Conservation (phyloP, 805 yeast species). For the Wickerhamomyces xylosicus region DNA sequence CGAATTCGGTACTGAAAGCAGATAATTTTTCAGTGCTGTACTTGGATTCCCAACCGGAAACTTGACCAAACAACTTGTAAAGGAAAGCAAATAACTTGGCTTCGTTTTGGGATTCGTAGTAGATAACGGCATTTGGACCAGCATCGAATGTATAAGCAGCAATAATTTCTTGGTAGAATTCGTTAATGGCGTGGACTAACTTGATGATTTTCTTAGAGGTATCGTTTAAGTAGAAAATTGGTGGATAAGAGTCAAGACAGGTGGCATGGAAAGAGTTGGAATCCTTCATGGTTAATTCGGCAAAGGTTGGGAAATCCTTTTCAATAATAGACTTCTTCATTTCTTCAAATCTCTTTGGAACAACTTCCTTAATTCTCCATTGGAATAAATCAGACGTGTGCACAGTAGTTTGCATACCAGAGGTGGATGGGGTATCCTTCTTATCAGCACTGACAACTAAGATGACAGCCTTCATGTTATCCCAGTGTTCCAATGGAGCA, state of each 20-base stretch:
- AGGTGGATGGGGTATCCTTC: constrained; percentile 90
- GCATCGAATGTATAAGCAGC: constrained; percentile 99
- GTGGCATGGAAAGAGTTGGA: constrained; percentile 97
- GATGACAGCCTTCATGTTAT: constrained; percentile 83
- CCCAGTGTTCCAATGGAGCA: constrained; percentile 83
- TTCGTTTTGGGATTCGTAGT: constrained; percentile 74
- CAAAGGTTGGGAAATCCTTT: constrained; percentile 76
- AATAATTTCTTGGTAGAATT: constrained; percentile 38
- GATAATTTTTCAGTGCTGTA: constrained; percentile 21
- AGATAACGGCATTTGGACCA: constrained; percentile 97
- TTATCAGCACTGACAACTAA: constrained; percentile 88
- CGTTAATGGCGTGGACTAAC: constrained; percentile 70
- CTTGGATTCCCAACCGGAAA: constrained; percentile 60
- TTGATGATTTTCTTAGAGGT: constrained; percentile 77
- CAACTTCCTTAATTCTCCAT: constrained; percentile 70
- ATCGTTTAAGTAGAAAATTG: constrained; percentile 89
- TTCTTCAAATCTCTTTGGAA: constrained; percentile 72
- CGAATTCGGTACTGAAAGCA: constrained; percentile 16
- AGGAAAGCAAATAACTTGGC: constrained; percentile 61
- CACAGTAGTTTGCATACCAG: constrained; percentile 96
- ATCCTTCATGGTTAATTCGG: constrained; percentile 88
- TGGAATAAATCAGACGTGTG: constrained; percentile 78
- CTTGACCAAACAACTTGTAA: constrained; percentile 43
- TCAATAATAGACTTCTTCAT: constrained; percentile 70
- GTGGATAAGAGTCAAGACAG: constrained; percentile 93